Percentiles rank a stretch among this genome's conserved stretches.
These are phyloP conservation scores for Ceratocystis ficicola DNA, from an alignment of 2,329 filamentous ascomycete species.

Conservation along the genomic window DNA sequence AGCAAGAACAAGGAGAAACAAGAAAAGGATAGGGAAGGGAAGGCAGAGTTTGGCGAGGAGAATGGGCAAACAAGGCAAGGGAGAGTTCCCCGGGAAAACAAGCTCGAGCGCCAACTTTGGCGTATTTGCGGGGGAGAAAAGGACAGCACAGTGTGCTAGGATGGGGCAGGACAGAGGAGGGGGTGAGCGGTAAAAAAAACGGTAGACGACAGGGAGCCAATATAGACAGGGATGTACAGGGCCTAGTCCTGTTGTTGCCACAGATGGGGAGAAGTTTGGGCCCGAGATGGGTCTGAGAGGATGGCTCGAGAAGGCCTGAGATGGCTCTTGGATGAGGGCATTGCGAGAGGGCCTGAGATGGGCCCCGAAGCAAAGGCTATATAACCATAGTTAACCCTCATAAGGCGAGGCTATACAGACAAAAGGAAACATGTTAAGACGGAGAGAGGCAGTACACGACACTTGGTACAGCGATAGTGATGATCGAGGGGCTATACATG, in stretches of 20 bases:
- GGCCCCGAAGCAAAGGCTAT: not conserved
- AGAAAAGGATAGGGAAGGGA: not conserved
- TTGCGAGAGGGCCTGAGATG: slow-evolving; percentile 2
- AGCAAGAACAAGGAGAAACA: not conserved
- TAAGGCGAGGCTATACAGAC: not conserved
- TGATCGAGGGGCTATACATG: not conserved
- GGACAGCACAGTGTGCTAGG: not conserved
- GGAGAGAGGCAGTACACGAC: not conserved
- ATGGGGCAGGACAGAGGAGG: not conserved
- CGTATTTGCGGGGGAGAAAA: slow-evolving; percentile 15
- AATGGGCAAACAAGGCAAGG: not conserved
- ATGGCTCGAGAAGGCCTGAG: not conserved
- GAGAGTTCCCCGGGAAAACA: slow-evolving; percentile 4
- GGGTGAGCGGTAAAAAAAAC: not conserved
- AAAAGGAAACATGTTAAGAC: not conserved
- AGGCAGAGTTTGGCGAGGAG: not conserved
- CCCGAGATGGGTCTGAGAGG: not conserved
- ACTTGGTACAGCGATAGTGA: not conserved
- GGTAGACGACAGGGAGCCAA: not conserved
- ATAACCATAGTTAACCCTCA: not conserved
- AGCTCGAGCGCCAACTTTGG: slow-evolving; percentile 1
- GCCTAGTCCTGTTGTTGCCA: not conserved
- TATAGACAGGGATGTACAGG: slow-evolving; percentile 5
- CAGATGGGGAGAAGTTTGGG: not conserved
- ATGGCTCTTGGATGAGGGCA: slow-evolving; percentile 2